phyloP scores from a whole-genome alignment of 352 stramenopile species.

The Pythium vanterpoolii region DNA sequence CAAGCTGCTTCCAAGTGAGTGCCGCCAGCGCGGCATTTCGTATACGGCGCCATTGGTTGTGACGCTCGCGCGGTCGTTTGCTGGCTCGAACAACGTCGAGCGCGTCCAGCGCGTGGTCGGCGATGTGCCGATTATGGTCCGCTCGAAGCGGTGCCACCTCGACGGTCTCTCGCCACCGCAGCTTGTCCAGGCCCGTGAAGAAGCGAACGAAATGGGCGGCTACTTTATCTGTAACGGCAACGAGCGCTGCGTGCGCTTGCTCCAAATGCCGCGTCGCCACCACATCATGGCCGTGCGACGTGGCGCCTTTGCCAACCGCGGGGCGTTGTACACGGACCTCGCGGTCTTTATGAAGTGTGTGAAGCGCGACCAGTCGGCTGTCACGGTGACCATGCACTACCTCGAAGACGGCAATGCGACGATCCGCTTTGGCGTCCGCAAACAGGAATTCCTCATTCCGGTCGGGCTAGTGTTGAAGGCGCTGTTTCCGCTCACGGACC shows the following conservation, averaged over 20 bases:
- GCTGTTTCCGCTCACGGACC: constrained; percentile 87
- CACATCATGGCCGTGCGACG: constrained; percentile 94
- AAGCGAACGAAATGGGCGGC: constrained; percentile 97
- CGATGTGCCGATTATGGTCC: constrained; percentile 98
- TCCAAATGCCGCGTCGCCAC: constrained; percentile 92
- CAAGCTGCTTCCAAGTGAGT: constrained; percentile 93
- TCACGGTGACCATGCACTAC: constrained; percentile 99
- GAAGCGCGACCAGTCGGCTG: constrained; percentile 92
- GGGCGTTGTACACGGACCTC: constrained; percentile 95
- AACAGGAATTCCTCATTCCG: constrained; percentile 99
- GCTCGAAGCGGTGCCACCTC: constrained; percentile 95
- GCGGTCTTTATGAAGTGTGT: constrained; percentile 97
- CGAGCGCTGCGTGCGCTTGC: constrained; percentile 96
- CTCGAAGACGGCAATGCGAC: constrained; percentile 96
- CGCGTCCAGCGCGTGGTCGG: constrained; percentile 88
- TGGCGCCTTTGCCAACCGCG: constrained; percentile 97
- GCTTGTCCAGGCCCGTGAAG: constrained; percentile 87
- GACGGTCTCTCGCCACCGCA: constrained; percentile 78
- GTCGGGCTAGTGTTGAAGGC: constrained; percentile 97
- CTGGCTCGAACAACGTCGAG: constrained; percentile 77
- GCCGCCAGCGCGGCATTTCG: constrained; percentile 94
- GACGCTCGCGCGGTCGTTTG: constrained; percentile 86
- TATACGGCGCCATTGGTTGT: constrained; percentile 95
- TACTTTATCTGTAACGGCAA: constrained; percentile 99
- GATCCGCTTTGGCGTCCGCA: constrained; percentile 95